A percentile compares a stretch with the other conserved stretches of the same genome.
Conservation (phyloP, 345 rosid genomes). For the Zanthoxylum bungeanum region DNA sequence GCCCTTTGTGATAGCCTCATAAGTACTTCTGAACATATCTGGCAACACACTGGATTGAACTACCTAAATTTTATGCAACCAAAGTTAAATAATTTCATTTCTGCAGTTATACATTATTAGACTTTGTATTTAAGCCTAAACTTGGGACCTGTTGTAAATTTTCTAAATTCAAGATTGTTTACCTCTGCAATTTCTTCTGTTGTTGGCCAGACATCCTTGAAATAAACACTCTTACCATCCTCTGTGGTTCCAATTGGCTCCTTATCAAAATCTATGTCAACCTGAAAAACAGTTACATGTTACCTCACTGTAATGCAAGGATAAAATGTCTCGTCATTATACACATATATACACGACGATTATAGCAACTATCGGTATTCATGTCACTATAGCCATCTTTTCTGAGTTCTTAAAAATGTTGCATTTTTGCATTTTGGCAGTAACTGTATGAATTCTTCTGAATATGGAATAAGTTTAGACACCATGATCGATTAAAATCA, state of each 20-base stretch:
- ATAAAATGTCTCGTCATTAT: neutral
- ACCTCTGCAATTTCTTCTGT: slow-evolving; percentile 93
- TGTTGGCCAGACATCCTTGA: slow-evolving; percentile 96
- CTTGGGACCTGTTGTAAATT: neutral
- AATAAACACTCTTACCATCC: slow-evolving; percentile 73
- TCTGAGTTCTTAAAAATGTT: neutral
- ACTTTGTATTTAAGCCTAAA: neutral
- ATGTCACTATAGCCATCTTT: neutral
- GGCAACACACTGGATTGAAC: slow-evolving; percentile 95
- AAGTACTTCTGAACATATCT: slow-evolving; percentile 89
- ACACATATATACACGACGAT: neutral
- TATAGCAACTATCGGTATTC: neutral
- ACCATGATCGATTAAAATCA: slow-evolving; percentile 1
- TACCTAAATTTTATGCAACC: slow-evolving; percentile 41
- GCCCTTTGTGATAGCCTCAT: slow-evolving; percentile 91
- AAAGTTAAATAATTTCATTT: slow-evolving; percentile 10
- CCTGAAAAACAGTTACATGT: slow-evolving; percentile 43
- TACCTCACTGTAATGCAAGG: neutral
- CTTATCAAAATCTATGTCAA: slow-evolving; percentile 87
- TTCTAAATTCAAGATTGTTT: slow-evolving; percentile 3
- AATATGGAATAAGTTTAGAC: neutral
- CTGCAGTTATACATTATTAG: slow-evolving; percentile 8
- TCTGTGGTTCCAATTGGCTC: slow-evolving; percentile 92
- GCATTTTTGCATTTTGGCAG: neutral
- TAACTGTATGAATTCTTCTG: neutral